Conservation (phyloP, 179 eudicot genomes). For the Beta macrorhiza region DNA sequence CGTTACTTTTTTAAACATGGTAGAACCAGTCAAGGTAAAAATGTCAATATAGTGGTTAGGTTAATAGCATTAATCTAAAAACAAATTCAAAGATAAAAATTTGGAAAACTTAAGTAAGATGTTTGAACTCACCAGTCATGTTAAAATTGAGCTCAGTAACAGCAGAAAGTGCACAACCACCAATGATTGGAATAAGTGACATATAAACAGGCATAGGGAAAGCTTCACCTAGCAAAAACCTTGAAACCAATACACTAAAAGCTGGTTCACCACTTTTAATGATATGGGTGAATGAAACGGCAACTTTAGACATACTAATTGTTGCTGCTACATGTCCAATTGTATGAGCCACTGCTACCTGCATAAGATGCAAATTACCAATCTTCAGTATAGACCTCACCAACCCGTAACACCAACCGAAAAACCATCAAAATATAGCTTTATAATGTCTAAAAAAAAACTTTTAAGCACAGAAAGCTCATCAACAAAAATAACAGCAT, state of each 20-base stretch:
- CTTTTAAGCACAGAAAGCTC: neutral
- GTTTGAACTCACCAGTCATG: constrained; percentile 40
- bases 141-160: constrained; percentile 50
- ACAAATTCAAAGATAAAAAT: neutral
- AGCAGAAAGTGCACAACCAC: constrained; percentile 48
- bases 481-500: neutral
- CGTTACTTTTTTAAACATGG: too few relatives aligned
- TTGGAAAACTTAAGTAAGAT: neutral
- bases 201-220: constrained; percentile 45
- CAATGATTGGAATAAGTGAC: constrained; percentile 45
- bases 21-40: too few relatives aligned
- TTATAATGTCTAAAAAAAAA: neutral
- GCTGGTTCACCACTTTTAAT: constrained; percentile 55
- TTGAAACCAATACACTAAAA: constrained; percentile 46
- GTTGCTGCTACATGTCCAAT: constrained; percentile 56
- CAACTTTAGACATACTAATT: constrained; percentile 49
- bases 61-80: too few relatives aligned
- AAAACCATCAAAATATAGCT: constrained; percentile 1
- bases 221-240: constrained; percentile 42
- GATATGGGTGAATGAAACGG: constrained; percentile 48
- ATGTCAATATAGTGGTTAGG: too few relatives aligned
- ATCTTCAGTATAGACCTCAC: neutral
- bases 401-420: neutral
- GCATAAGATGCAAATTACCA: constrained; percentile 23
- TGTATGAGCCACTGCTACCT: constrained; percentile 52